Evolutionary conservation across 306 rosid genomes (phyloP), one percentile per base, ranked within the genome.

Genomic region (Ceratonia siliqua): DNA sequence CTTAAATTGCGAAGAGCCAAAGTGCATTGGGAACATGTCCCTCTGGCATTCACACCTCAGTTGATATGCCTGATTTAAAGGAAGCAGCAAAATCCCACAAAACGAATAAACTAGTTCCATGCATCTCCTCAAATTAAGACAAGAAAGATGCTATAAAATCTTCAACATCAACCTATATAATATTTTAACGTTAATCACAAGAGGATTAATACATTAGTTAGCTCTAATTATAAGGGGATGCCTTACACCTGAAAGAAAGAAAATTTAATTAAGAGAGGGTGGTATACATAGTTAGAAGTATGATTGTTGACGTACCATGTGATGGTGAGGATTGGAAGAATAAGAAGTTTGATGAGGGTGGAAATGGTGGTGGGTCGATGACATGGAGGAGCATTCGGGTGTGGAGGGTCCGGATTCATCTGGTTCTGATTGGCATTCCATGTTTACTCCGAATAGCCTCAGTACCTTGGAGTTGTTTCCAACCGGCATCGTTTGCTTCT

Each of bases 401-500:
- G 80, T 72, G 10, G 82, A 85, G 39, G 86, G 84, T 76, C 84
- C 85, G 0, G 92, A 85, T 74, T 80, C 76, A 38, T 72, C 25
- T 38, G 13, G 5, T 27, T 78, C 76, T 38, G 83, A 66, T 82
- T 90, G 95, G 86, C 92, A 94, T 81, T 90, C 96, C 90, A 95
- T 69, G 91, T 95, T 86, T 72, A 95, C 99, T 9, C 99, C 99
- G 71, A 95, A 95, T 33, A 95, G 81, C 90, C 99, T 88, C 62
- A 94, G 78, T 42, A 83, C 87, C 89, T 71, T 90, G 4, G 89
- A 87, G 77, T 62, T 67, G 78, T 52, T 92, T 46, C 88, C 90
- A 20, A 24, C 79, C 43, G 72, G 18, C 82, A 82, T 71, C 76
- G 70, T 84, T 77, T 80, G 85, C 17, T 43, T 85, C 78, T 77